Evolutionary conservation across 1,139 yeast species (phyloP).

Genomic region (Suhomyces panamericanus): DNA sequence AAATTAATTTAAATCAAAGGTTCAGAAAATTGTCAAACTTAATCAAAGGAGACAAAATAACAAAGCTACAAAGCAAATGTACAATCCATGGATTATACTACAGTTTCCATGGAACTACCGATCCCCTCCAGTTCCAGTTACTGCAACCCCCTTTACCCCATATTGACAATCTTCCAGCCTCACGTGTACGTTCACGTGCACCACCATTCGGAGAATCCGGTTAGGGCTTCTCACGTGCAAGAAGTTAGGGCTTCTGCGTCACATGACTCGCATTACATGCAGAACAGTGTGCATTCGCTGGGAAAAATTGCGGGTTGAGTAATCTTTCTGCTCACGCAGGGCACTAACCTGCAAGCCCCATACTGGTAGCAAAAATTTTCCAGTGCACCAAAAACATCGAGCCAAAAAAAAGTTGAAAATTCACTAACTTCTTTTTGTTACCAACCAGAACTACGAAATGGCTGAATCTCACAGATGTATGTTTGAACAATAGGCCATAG

Average conservation of each 20-base stretch:
- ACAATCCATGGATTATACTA: too few relatives aligned
- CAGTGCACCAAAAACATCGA: slow-evolving; percentile 14
- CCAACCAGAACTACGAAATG: slow-evolving; percentile 47
- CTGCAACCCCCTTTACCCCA: neutral
- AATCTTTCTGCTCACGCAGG: neutral
- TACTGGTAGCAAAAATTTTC: slow-evolving; percentile 11
- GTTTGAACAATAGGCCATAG: slow-evolving; percentile 28
- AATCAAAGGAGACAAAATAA: too few relatives aligned
- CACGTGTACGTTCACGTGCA: neutral
- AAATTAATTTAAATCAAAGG: too few relatives aligned
- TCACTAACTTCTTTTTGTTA: slow-evolving; percentile 13
- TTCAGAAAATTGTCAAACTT: too few relatives aligned
- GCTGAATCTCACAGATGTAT: slow-evolving; percentile 97
- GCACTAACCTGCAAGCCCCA: slow-evolving; percentile 9
- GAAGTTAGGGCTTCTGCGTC: slow-evolving; percentile 15
- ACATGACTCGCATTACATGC: slow-evolving; percentile 2
- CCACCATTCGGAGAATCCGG: neutral
- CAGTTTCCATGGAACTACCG: too few relatives aligned
- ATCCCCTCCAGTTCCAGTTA: too few relatives aligned
- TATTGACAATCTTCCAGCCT: neutral
- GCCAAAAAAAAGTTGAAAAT: slow-evolving; percentile 16
- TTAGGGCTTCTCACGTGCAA: slow-evolving; percentile 21
- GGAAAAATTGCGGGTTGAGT: slow-evolving; percentile 1
- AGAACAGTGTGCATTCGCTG: neutral
- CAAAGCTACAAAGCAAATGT: too few relatives aligned